Evolutionary conservation across 2,329 filamentous ascomycete genomes (phyloP).

Genomic region (Ceratocystis eucalypticola): DNA sequence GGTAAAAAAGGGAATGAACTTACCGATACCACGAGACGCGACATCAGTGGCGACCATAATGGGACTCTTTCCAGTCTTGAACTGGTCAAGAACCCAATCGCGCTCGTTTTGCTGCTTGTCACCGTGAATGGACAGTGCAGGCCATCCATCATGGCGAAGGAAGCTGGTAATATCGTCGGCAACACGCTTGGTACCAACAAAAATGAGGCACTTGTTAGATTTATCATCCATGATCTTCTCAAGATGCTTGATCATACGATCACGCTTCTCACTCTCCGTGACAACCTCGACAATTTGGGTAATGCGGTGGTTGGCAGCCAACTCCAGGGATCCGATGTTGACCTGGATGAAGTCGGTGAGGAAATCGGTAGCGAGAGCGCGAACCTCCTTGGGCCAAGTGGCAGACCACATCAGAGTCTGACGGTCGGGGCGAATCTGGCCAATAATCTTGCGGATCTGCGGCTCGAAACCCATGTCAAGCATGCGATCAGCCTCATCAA

Average conservation of each 20-base stretch:
- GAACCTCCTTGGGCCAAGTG: conserved; percentile 98
- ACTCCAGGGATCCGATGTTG: conserved; percentile 92
- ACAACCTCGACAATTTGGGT: conserved; percentile 96
- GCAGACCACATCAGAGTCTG: conserved; percentile 99
- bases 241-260: conserved; percentile 91
- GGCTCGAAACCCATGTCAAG: conserved; percentile 99
- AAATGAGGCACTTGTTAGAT: conserved; percentile 88
- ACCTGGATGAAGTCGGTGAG: conserved; percentile 95
- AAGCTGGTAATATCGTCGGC: conserved; percentile 96
- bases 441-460: conserved; percentile 96
- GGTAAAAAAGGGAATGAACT: conserved; percentile 42
- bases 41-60: conserved; percentile 99
- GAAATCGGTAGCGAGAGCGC: conserved; percentile 80
- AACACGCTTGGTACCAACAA: conserved; percentile 86
- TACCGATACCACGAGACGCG: conserved; percentile 99
- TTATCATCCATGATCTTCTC: conserved; percentile 98
- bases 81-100: conserved; percentile 98
- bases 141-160: conserved; percentile 95
- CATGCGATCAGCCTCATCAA: conserved; percentile 99
- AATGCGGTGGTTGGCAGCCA: conserved; percentile 94
- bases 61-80: conserved; percentile 98
- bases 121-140: conserved; percentile 92
- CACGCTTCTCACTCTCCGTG: conserved; percentile 92
- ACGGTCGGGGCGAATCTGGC: conserved; percentile 93
- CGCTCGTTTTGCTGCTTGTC: conserved; percentile 99